Evolutionary conservation across 495 filamentous ascomycete species (phyloP).

Genomic region (Neurospora tetrasperma): DNA sequence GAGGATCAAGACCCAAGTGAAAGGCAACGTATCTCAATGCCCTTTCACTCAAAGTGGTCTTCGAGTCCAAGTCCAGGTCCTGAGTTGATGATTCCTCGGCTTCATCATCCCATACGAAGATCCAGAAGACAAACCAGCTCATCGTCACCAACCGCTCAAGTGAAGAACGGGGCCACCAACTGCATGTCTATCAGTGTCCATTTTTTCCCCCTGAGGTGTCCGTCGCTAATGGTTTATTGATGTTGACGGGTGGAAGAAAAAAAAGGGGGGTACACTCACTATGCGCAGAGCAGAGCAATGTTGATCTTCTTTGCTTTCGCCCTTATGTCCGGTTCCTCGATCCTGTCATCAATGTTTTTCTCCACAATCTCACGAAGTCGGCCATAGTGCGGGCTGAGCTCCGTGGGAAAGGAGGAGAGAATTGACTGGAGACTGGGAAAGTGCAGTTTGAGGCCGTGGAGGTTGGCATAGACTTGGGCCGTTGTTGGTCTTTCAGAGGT

Average conservation of each 20-base stretch:
- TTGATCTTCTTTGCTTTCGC: conserved; percentile 7
- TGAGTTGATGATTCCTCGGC: conserved; percentile 9
- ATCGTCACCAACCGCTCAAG: conserved; percentile 5
- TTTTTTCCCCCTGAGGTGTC: too few species aligned
- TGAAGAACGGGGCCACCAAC: too few species aligned
- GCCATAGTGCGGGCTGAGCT: conserved; percentile 10
- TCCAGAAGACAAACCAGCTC: conserved; percentile 21
- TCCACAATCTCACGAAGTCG: conserved; percentile 9
- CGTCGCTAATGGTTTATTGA: too few species aligned
- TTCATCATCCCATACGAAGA: conserved; percentile 27
- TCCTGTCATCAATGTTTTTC: conserved; percentile 9
- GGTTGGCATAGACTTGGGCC: background rate
- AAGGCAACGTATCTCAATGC: conserved; percentile 12
- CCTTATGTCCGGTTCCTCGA: conserved; percentile 3
- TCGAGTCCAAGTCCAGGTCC: background rate
- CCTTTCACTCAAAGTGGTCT: background rate
- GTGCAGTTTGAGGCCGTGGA: conserved; percentile 8
- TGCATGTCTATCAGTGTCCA: too few species aligned
- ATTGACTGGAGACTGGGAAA: conserved; percentile 6
- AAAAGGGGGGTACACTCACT: background rate
- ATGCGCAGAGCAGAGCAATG: conserved; percentile 8
- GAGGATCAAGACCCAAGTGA: conserved; percentile 4
- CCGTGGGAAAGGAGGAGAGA: conserved; percentile 7
- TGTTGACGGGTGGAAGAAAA: too few species aligned
- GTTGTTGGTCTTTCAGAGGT: background rate